Conservation (phyloP, 306 rosid species). For the Quercus parvula region DNA sequence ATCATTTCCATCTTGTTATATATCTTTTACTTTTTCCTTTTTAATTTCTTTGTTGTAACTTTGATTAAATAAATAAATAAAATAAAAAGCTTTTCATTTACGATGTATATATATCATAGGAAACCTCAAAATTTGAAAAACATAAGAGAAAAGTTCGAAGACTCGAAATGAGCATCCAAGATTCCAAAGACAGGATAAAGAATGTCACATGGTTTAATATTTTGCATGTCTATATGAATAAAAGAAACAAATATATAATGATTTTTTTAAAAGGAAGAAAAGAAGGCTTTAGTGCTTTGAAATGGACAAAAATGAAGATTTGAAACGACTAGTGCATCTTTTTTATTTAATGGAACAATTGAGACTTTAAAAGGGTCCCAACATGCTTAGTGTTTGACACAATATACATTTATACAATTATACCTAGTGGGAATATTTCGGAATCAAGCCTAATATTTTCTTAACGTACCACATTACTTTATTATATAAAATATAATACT, state of each 20-base stretch:
- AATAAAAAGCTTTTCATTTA: not conserved
- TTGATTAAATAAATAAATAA: not conserved
- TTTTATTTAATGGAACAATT: not conserved
- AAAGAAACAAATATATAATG: not conserved
- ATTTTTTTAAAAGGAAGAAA: not conserved
- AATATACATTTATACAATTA: no score
- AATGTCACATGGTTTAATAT: not conserved
- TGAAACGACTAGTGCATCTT: not conserved
- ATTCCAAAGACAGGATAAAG: no score
- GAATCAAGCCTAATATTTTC: not conserved
- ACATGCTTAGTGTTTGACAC: no score
- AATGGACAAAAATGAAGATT: not conserved
- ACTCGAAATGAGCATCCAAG: not conserved
- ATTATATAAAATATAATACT: no score
- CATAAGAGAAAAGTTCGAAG: not conserved
- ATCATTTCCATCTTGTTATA: not conserved
- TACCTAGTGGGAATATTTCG: no score
- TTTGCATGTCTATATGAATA: not conserved
- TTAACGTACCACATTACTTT: not conserved
- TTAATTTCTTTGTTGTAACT: not conserved
- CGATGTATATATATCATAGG: not conserved
- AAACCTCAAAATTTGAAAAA: not conserved
- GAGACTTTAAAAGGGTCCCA: not conserved
- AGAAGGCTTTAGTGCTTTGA: not conserved
- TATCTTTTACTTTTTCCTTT: not conserved